These are phyloP conservation scores for Acanthamoeba divionensis DNA, from an alignment of 208 protist species.

Conservation along the genomic window DNA sequence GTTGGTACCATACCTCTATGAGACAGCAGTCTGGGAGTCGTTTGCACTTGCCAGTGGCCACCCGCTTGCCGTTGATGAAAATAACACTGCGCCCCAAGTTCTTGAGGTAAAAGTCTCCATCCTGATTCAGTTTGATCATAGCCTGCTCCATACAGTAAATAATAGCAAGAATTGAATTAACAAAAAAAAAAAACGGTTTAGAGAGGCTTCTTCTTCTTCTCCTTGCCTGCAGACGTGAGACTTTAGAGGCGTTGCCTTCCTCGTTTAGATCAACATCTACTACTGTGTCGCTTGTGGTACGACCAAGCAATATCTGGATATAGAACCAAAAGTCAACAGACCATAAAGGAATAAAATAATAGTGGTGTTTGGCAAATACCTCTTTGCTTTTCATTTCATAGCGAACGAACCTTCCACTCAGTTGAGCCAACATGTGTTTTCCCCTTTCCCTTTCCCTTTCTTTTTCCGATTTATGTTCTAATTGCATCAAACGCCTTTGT, in stretches of 20 bases:
- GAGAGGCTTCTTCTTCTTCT: too few species aligned
- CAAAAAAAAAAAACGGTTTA: background rate
- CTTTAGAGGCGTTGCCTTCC: background rate
- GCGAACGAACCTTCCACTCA: background rate
- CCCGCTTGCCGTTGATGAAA: background rate
- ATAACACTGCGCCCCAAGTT: slow-evolving; percentile 1
- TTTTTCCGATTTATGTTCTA: background rate
- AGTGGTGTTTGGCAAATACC: background rate
- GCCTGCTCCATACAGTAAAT: background rate
- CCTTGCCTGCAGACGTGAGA: background rate
- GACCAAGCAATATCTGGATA: background rate
- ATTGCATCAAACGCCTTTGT: background rate
- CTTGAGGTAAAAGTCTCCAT: background rate
- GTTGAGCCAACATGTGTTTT: background rate
- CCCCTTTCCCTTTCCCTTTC: background rate
- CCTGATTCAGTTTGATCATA: slow-evolving; percentile 35
- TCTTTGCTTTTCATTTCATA: slow-evolving; percentile 52
- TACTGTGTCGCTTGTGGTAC: background rate
- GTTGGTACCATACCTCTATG: background rate
- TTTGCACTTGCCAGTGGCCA: background rate
- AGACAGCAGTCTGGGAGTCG: background rate
- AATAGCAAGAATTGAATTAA: background rate
- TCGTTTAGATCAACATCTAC: slow-evolving; percentile 24
- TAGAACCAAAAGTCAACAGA: background rate
- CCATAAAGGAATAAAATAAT: background rate